phyloP scores from a whole-genome alignment of 495 filamentous ascomycete genomes.

The Trichocladium uniseriatum region DNA sequence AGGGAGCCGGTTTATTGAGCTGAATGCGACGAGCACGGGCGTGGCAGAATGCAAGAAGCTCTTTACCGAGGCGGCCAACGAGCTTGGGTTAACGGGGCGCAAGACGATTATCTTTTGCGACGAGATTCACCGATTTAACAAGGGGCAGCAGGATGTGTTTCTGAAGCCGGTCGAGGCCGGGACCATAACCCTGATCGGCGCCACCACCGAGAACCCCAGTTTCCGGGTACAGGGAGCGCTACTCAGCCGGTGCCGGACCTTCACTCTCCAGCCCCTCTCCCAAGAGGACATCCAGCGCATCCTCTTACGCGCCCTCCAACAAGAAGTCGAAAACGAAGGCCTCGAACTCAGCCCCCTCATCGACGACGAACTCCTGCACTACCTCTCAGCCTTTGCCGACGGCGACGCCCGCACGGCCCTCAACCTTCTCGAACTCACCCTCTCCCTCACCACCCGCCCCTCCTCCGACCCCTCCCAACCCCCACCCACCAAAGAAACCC shows the following conservation, averaged over 20 bases:
- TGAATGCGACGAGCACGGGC: constrained; percentile 84
- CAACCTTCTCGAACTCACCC: constrained; percentile 81
- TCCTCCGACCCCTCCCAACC: constrained; percentile 14
- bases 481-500: constrained; percentile 51
- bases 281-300: constrained; percentile 63
- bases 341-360: constrained; percentile 46
- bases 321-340: constrained; percentile 36
- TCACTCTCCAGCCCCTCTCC: constrained; percentile 68
- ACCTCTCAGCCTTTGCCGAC: constrained; percentile 77
- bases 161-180: constrained; percentile 87
- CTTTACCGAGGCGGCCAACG: constrained; percentile 74
- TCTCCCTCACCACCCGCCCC: constrained; percentile 42
- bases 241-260: constrained; percentile 81
- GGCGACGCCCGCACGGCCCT: constrained; percentile 89
- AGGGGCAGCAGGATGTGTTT: constrained; percentile 92
- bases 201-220: constrained; percentile 92
- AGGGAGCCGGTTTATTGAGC: constrained; percentile 82
- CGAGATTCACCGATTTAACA: constrained; percentile 92
- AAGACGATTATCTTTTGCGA: constrained; percentile 98
- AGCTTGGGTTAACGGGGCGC: constrained; percentile 70
- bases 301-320: constrained; percentile 58
- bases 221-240: constrained; percentile 90
- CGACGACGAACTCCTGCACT: constrained; percentile 65
- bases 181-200: constrained; percentile 83
- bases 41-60: constrained; percentile 95